These are phyloP conservation scores for Evansstolkia leycettana DNA, from an alignment of 495 filamentous ascomycete species.

Conservation along the genomic window DNA sequence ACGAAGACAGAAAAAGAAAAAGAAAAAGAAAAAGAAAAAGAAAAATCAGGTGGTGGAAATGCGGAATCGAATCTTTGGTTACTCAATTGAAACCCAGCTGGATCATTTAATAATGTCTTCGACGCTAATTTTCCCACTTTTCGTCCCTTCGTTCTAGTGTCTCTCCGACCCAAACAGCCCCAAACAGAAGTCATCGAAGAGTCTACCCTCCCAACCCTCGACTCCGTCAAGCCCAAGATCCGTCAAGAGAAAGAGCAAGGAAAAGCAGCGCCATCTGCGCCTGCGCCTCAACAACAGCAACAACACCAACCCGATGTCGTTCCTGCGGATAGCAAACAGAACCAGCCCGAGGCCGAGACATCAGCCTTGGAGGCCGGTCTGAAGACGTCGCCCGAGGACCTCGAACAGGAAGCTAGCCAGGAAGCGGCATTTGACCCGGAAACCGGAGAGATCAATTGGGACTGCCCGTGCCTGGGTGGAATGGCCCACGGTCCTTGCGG, in stretches of 20 bases:
- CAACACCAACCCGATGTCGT: no score
- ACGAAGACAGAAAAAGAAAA: no score
- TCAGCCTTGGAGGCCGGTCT: constrained; percentile 9
- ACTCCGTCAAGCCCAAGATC: constrained; percentile 33
- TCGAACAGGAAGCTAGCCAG: constrained; percentile 69
- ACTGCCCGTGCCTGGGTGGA: constrained; percentile 92
- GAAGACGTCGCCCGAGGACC: constrained; percentile 33
- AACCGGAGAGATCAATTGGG: constrained; percentile 99
- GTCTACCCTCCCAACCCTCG: constrained; percentile 26
- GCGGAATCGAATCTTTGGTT: no score
- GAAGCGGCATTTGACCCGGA: constrained; percentile 95
- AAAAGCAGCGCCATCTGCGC: constrained; percentile 1
- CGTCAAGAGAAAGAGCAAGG: constrained; percentile 17
- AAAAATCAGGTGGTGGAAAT: no score
- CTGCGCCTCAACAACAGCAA: no score
- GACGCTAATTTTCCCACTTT: constrained; percentile 1
- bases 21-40: no score
- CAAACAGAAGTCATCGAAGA: constrained; percentile 15
- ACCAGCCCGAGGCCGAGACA: constrained; percentile 1
- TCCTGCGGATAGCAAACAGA: background rate
- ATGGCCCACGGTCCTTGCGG: constrained; percentile 97
- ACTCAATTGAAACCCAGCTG: no score
- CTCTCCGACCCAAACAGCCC: constrained; percentile 15
- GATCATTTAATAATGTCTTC: no score
- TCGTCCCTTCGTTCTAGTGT: constrained; percentile 15